Base-by-base conservation (phyloP, 176 grass and related monocot genomes). In the Urochloa ruziziensis region DNA sequence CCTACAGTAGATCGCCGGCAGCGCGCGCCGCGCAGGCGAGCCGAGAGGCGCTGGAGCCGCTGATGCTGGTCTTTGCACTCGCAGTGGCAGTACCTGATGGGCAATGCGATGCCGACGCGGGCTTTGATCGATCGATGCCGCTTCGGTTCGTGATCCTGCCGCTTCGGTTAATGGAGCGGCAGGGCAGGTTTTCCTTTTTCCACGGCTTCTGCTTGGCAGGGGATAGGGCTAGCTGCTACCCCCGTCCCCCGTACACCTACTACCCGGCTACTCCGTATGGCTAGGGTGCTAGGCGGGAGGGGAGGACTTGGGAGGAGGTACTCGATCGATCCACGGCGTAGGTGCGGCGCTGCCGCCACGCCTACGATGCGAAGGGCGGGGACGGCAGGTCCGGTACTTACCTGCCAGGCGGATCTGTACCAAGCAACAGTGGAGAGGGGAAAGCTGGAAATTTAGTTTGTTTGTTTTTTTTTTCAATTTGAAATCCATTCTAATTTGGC, bases 1-100 rank as follows among this genome's bases (percentile, higher is more conserved):
- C 40, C 70, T 74, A n/a, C n/a, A n/a, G n/a, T n/a, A 49, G 27
- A 79, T 79, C 40, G 59, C 40, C 77, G 77, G 77, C 77, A 79
- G 60, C 43, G 42, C 42, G 40, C 60, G 29, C 19, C 28, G 5
- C 2, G 8, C 27, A 33, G 5, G 7, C 59, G 40, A 28, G 2
- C 32, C 15, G 61, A 33, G 15, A 8, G 44, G 2, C 44, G 13
- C 11, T 15, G 44, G 47, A 49, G 1, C 48, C 17, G 54, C 21
- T 2, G 23, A 24, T 15, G 39, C 19, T 5, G 36, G 35, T 24
- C 21, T 68, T 68, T 42, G 36, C 66, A 70, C 67, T 70, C 39
- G 67, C 39, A 27, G 23, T 16, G 67, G 23, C 67, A 14, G n/a
- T 27, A 40, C 21, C 23, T n/a, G 65, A 35, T 70, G 67, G 67